Base-by-base conservation (phyloP, 2,329 filamentous ascomycete species). In the Beauveria sp. region DNA sequence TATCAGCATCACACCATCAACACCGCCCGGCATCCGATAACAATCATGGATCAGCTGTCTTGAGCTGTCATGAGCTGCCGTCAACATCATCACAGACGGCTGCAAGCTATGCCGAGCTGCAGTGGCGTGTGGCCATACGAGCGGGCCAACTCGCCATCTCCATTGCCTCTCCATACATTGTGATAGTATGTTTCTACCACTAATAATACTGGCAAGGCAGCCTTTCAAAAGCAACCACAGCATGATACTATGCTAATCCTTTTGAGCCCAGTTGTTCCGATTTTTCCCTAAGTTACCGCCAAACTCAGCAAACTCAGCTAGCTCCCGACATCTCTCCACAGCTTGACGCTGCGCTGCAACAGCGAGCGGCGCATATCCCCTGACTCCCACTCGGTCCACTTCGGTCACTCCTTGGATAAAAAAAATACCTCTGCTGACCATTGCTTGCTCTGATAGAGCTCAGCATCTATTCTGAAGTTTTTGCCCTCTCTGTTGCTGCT, bases 311-410 rank as follows among this genome's bases (percentile, higher is more conserved):
- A 38, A 38, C 34, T 38, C 34, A 38, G 34, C 34, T 38, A 38
- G 34, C 34, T 38, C 34, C 34, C 34, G 34, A 14, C 34, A 14
- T 38, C 34, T 46, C 42, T 48, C 54, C 54, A 56, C 42, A 56
- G 50, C 10, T 28, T 22, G n/a, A 18, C 38, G 38, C 9, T 52
- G 38, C 12, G 14, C 34, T 53, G 50, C 20, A 20, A 31, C 38
- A 54, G 34, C 31, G 28, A 40, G 42, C 42, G 42, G 42, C 42
- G 38, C 24, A 31, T 43, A n/a, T 34, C 50, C 31, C 28, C 43
- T 55, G 52, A 55, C 50, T 42, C 49, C 55, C 31, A 50, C 59
- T 55, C 51, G 59, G 51, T 61, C 59, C 59, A 61, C 59, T 55
- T 61, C 42, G 51, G 51, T 24, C 56, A 45, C 56, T 43, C 48